A percentile compares a stretch with the other conserved stretches of the same genome.
Conservation (phyloP, 495 filamentous ascomycete species). For the Tricharina praecox region DNA sequence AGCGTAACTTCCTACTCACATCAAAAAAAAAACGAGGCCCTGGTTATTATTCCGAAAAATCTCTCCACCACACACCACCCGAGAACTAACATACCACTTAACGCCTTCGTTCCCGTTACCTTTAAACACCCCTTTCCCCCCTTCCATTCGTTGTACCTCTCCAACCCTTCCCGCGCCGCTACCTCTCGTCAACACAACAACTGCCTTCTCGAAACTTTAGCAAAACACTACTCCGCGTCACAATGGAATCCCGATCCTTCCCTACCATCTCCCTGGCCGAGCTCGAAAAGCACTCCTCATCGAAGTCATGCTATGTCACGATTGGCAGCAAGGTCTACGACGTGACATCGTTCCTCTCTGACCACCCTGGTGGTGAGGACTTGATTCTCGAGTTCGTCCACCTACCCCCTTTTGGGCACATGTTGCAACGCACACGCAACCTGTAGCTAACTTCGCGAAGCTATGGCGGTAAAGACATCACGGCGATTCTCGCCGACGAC, state of each 20-base stretch:
- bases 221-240: no score
- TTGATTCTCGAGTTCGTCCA: slow-evolving; percentile 53
- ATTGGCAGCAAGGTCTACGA: slow-evolving; percentile 84
- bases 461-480: slow-evolving; percentile 71
- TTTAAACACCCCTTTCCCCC: not conserved
- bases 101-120: not conserved
- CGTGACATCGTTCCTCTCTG: slow-evolving; percentile 70
- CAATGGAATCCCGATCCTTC: slow-evolving; percentile 33
- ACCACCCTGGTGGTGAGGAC: slow-evolving; percentile 82
- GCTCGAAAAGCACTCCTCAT: slow-evolving; percentile 60
- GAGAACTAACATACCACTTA: not conserved
- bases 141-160: not conserved
- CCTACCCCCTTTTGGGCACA: not conserved
- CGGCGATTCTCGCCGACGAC: slow-evolving; percentile 65
- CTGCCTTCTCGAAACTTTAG: no score
- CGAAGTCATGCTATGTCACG: slow-evolving; percentile 83
- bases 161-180: not conserved
- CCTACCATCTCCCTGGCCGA: slow-evolving; percentile 65
- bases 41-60: slow-evolving; percentile 5
- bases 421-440: no score
- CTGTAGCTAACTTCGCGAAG: slow-evolving; percentile 5
- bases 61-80: slow-evolving; percentile 5
- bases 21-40: no score
- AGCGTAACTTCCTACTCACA: no score
- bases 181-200: not conserved